phyloP scores from a whole-genome alignment of 805 yeast genomes.

The Phaffomyces thermotolerans region DNA sequence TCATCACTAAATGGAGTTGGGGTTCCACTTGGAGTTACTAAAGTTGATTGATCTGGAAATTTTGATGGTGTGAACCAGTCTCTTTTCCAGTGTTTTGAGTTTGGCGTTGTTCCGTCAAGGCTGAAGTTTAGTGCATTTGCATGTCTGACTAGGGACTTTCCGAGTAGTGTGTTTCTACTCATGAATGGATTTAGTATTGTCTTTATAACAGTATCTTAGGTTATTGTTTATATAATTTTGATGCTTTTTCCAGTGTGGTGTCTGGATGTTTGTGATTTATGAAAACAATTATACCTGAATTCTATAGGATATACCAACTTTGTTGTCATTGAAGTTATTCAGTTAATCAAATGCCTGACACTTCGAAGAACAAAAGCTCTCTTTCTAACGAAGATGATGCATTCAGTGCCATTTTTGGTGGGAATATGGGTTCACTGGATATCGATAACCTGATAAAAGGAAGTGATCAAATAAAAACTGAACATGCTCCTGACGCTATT shows the following conservation, averaged over 20 bases:
- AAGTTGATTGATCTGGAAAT: conserved; percentile 8
- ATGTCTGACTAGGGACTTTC: conserved; percentile 23
- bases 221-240: neutral
- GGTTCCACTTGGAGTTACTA: conserved; percentile 18
- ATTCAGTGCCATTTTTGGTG: conserved; percentile 30
- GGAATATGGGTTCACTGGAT: conserved; percentile 26
- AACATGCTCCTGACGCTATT: conserved; percentile 86
- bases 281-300: too few species aligned
- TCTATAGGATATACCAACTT: too few species aligned
- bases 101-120: conserved; percentile 10
- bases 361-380: conserved; percentile 5
- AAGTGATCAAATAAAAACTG: conserved; percentile 27
- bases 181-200: neutral
- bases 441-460: conserved; percentile 14
- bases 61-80: conserved; percentile 21
- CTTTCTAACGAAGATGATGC: conserved; percentile 33
- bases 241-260: neutral
- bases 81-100: conserved; percentile 22
- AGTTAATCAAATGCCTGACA: conserved; percentile 1
- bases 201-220: neutral
- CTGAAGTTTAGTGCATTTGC: conserved; percentile 17
- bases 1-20: conserved; percentile 24
- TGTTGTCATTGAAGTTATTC: neutral
- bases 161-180: conserved; percentile 15
- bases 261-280: neutral